These are phyloP conservation scores for Polytolypa hystricis DNA, from an alignment of 2,329 filamentous ascomycete species.

Conservation along the genomic window DNA sequence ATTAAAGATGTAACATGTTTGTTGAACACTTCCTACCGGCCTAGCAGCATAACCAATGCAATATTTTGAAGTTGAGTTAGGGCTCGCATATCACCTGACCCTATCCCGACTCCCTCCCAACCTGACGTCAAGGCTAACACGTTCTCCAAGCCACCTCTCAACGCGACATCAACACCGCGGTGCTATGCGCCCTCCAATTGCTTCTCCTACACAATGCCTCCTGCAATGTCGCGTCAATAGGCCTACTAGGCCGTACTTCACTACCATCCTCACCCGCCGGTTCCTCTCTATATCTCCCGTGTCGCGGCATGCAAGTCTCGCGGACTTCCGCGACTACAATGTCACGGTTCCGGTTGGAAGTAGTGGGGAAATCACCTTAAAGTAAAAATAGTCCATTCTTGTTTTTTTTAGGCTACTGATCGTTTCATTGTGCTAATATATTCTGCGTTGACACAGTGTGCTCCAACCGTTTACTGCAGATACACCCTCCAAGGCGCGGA, in stretches of 20 bases:
- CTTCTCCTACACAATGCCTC: no score
- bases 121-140: neutral
- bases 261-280: conserved; percentile 4
- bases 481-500: neutral
- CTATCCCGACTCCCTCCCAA: neutral
- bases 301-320: neutral
- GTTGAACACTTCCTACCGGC: no score
- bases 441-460: neutral
- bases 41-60: no score
- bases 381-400: no score
- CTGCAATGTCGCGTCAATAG: no score
- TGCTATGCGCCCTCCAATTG: conserved; percentile 19
- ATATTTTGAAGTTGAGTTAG: neutral
- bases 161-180: conserved; percentile 8
- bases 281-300: conserved; percentile 10
- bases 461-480: conserved; percentile 1
- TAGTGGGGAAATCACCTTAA: conserved; percentile 19
- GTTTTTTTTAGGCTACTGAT: no score
- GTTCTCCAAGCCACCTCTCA: neutral
- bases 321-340: conserved; percentile 14
- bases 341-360: conserved; percentile 20
- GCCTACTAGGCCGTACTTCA: no score
- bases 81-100: neutral
- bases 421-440: neutral
- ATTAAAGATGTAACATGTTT: no score